Evolutionary conservation across 2,329 filamentous ascomycete genomes (phyloP).

Genomic region (Sarocladium kiliense): DNA sequence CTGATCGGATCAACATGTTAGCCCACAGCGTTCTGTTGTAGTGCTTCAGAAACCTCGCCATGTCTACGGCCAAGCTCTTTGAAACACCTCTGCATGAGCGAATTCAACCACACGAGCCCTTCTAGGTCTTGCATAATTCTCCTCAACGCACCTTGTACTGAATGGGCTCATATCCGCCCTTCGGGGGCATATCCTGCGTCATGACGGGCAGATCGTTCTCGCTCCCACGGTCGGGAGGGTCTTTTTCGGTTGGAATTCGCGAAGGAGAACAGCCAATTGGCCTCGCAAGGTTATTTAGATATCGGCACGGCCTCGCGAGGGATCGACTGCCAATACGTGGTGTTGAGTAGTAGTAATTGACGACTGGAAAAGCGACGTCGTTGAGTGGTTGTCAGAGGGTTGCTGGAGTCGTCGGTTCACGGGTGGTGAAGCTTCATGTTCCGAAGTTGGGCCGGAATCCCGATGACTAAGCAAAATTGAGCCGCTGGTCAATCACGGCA

Average conservation of each 20-base stretch:
- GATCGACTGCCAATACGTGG: background rate
- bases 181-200: constrained; percentile 96
- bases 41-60: background rate
- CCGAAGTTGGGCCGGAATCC: constrained; percentile 6
- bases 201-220: constrained; percentile 39
- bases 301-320: background rate
- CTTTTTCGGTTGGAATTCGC: background rate
- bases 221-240: background rate
- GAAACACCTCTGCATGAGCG: too few species aligned
- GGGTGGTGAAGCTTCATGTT: background rate
- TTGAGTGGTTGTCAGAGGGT: background rate
- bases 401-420: background rate
- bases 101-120: too few species aligned
- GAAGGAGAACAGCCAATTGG: background rate
- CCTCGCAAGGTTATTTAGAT: background rate
- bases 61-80: too few species aligned
- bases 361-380: background rate
- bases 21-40: too few species aligned
- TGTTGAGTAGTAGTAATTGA: background rate
- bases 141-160: constrained; percentile 91
- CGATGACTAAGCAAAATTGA: background rate
- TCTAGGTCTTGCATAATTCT: too few species aligned
- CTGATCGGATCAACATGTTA: constrained; percentile 36
- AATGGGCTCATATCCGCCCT: constrained; percentile 89
- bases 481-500: background rate